Percentiles rank a stretch among this genome's conserved stretches.
phyloP scores from a whole-genome alignment of 768 basidiomycete genomes.

The Trametes villosa region DNA sequence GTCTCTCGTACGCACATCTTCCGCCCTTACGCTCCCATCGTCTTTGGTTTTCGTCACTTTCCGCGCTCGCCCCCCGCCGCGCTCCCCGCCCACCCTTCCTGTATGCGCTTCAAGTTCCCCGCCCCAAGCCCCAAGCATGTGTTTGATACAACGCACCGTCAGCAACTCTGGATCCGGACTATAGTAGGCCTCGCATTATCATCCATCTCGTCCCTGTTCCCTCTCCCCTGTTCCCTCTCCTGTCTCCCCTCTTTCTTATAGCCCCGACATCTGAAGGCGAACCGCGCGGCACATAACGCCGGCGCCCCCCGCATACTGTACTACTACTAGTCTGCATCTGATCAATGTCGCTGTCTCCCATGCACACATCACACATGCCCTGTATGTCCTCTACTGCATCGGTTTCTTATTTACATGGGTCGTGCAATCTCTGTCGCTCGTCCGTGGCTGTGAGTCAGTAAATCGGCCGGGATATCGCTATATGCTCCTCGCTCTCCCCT shows the following conservation, averaged over 20 bases:
- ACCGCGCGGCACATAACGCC: neutral
- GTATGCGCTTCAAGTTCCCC: neutral
- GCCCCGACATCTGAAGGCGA: neutral
- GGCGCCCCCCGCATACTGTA: constrained; percentile 16
- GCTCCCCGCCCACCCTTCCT: neutral
- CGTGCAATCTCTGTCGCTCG: no score
- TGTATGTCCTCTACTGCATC: constrained; percentile 13
- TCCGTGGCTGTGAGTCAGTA: no score
- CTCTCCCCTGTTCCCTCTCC: neutral
- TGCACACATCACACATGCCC: constrained; percentile 17
- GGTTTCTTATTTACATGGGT: no score
- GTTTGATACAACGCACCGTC: constrained; percentile 9
- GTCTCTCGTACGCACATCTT: constrained; percentile 4
- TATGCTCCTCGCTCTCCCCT: no score
- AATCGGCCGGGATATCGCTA: no score
- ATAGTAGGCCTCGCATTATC: constrained; percentile 1
- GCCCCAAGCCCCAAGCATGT: neutral
- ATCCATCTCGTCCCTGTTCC: no score
- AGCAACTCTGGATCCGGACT: constrained; percentile 17
- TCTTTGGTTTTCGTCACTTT: neutral
- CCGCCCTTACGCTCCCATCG: neutral
- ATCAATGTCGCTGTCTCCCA: constrained; percentile 22
- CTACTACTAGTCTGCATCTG: constrained; percentile 20
- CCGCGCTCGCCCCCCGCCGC: neutral
- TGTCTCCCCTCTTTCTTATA: neutral